phyloP scores from a whole-genome alignment of 2,329 filamentous ascomycete genomes.

The Fusarium lyarnte region DNA sequence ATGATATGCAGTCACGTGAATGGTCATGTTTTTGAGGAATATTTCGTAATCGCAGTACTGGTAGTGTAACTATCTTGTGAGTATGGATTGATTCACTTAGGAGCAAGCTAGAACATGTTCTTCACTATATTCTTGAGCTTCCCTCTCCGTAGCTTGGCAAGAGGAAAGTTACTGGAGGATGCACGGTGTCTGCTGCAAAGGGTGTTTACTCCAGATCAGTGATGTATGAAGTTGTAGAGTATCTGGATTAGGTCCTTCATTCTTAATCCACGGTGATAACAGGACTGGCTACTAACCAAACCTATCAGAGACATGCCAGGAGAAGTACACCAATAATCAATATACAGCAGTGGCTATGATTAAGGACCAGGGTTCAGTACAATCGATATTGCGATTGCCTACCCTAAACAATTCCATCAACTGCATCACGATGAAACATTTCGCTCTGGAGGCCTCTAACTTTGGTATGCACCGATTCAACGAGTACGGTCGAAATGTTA shows the following conservation, averaged over 20 bases:
- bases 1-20: slow-evolving; percentile 12
- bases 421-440: neutral
- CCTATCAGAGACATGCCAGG: neutral
- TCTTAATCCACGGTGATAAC: neutral
- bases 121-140: neutral
- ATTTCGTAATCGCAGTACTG: neutral
- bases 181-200: neutral
- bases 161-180: too few species aligned
- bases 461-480: neutral
- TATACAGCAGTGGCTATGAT: neutral
- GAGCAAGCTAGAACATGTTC: too few species aligned
- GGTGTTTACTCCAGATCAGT: neutral
- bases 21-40: neutral
- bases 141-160: neutral
- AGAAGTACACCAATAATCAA: neutral
- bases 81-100: neutral
- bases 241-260: neutral
- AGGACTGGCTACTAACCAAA: neutral
- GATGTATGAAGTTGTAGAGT: neutral
- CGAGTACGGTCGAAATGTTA: neutral
- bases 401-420: neutral
- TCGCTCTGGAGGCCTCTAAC: neutral
- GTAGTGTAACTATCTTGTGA: neutral
- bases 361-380: too few species aligned
- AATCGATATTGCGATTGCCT: neutral